A percentile compares a stretch with the other conserved stretches of the same genome.
Evolutionary conservation across 805 yeast species (phyloP).

Genomic region (Tetrapisispora phaffii): DNA sequence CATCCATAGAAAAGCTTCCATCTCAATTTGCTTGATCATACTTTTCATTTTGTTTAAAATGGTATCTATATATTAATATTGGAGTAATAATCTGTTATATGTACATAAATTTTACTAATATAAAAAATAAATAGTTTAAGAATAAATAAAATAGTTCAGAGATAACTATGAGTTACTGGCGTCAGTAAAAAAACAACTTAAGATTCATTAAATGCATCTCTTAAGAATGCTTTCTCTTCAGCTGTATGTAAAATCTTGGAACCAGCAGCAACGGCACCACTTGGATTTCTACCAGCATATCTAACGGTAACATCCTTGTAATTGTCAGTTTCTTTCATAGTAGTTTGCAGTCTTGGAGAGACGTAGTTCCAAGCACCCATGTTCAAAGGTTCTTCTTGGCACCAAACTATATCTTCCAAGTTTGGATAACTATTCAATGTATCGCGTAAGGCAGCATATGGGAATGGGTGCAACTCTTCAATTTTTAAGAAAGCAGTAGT

Average conservation of each 20-base stretch:
- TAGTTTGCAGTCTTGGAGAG: slow-evolving; percentile 73
- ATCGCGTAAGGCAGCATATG: slow-evolving; percentile 87
- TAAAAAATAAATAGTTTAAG: neutral
- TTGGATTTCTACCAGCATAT: slow-evolving; percentile 96
- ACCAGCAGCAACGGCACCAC: slow-evolving; percentile 98
- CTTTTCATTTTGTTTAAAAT: neutral
- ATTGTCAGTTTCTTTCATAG: slow-evolving; percentile 62
- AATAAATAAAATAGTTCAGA: slow-evolving; percentile 1
- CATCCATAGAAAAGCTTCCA: too few species aligned
- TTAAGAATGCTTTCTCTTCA: slow-evolving; percentile 82
- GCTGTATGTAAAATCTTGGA: slow-evolving; percentile 75
- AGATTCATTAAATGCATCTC: slow-evolving; percentile 48
- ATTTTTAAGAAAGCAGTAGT: slow-evolving; percentile 80
- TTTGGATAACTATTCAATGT: slow-evolving; percentile 70
- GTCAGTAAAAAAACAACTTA: neutral
- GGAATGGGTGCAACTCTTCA: slow-evolving; percentile 98
- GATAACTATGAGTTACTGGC: neutral
- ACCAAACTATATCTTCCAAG: slow-evolving; percentile 83
- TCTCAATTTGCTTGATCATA: neutral
- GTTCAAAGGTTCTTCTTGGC: slow-evolving; percentile 98
- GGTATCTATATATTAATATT: neutral
- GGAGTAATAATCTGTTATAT: neutral
- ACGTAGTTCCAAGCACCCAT: slow-evolving; percentile 84
- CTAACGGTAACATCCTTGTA: slow-evolving; percentile 53
- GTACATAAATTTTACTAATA: neutral